phyloP scores from a whole-genome alignment of 331 rosid genomes.

The Malus hybrid region DNA sequence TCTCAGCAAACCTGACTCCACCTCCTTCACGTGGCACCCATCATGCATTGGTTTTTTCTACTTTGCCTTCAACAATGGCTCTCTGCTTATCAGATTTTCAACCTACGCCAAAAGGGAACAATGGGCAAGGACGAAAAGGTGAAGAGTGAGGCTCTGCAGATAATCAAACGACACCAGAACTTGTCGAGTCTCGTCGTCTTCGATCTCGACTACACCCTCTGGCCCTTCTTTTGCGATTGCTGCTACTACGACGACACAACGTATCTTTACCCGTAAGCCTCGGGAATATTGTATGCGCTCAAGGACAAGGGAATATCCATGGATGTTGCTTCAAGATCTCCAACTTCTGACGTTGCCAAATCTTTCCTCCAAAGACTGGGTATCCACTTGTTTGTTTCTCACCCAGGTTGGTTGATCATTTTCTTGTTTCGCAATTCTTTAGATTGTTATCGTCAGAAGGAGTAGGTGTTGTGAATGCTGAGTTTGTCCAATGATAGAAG shows the following conservation, averaged over 20 bases:
- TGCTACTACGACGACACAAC: constrained; percentile 17
- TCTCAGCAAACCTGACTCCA: constrained; percentile 50
- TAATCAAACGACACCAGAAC: constrained; percentile 15
- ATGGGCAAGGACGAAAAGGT: constrained; percentile 32
- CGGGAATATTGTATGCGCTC: constrained; percentile 26
- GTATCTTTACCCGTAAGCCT: constrained; percentile 22
- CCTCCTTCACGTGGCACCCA: constrained; percentile 87
- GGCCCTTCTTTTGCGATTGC: constrained; percentile 43
- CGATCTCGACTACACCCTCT: constrained; percentile 45
- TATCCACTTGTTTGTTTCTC: constrained; percentile 19
- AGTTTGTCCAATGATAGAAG: not conserved
- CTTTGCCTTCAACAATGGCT: constrained; percentile 71
- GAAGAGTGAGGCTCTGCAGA: constrained; percentile 33
- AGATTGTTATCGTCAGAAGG: constrained; percentile 37
- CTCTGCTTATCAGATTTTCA: constrained; percentile 5
- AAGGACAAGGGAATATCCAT: constrained; percentile 32
- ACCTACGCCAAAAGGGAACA: too few relatives aligned
- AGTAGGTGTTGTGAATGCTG: constrained; percentile 24
- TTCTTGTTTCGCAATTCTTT: not conserved
- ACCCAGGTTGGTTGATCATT: constrained; percentile 13
- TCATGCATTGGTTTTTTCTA: constrained; percentile 78
- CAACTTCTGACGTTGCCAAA: constrained; percentile 28
- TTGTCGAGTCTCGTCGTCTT: constrained; percentile 38
- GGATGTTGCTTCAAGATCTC: constrained; percentile 44
- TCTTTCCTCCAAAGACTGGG: constrained; percentile 26